Conservation (phyloP, 345 rosid species). For the Trapa incisa region DNA sequence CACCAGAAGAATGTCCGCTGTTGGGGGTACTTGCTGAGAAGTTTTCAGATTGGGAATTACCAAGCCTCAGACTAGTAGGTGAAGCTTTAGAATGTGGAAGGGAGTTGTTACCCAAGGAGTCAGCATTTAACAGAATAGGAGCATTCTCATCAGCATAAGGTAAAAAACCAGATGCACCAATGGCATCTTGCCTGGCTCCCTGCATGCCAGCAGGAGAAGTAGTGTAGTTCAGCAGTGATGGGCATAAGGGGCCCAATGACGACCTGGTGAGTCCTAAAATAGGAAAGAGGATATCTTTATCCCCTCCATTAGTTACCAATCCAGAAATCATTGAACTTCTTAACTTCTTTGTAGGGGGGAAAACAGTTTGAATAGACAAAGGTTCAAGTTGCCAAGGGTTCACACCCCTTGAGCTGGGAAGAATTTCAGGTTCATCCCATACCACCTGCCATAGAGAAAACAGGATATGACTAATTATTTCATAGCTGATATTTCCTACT, state of each 20-base stretch:
- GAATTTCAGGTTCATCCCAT: slow-evolving; percentile 86
- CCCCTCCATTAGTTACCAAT: slow-evolving; percentile 31
- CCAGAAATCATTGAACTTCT: slow-evolving; percentile 32
- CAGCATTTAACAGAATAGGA: slow-evolving; percentile 12
- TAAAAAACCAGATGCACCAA: slow-evolving; percentile 27
- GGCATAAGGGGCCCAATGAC: slow-evolving; percentile 23
- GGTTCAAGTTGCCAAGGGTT: slow-evolving; percentile 86
- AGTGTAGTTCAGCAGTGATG: slow-evolving; percentile 31
- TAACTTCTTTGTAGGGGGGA: slow-evolving; percentile 45
- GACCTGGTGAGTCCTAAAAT: slow-evolving; percentile 32
- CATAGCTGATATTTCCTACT: not conserved
- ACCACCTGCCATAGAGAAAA: slow-evolving; percentile 32
- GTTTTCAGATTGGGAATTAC: slow-evolving; percentile 57
- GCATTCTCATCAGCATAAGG: slow-evolving; percentile 30
- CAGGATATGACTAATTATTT: not conserved
- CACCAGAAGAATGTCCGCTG: slow-evolving; percentile 42
- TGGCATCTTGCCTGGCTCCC: slow-evolving; percentile 98
- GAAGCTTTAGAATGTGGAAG: slow-evolving; percentile 31
- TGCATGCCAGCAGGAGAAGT: slow-evolving; percentile 95
- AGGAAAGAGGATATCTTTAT: slow-evolving; percentile 31
- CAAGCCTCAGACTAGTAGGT: slow-evolving; percentile 51
- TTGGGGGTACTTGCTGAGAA: slow-evolving; percentile 66
- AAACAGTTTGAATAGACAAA: slow-evolving; percentile 29
- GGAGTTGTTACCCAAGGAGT: slow-evolving; percentile 24
- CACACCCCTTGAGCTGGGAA: slow-evolving; percentile 51